These are phyloP conservation scores for Xylaria polymorpha DNA, from an alignment of 2,329 filamentous ascomycete genomes.

Conservation along the genomic window DNA sequence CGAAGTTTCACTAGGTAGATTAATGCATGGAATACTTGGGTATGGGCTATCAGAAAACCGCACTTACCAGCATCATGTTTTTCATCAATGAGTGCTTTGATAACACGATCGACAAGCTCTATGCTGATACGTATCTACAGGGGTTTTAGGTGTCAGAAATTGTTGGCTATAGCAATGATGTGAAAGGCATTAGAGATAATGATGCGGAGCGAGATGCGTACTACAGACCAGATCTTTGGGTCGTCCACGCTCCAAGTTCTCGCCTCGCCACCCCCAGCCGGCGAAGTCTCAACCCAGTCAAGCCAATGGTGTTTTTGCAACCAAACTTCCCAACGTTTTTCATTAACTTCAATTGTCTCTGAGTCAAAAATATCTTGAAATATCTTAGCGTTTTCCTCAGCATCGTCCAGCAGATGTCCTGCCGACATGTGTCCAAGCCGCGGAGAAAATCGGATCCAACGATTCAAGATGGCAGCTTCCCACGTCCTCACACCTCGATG, in stretches of 20 bases:
- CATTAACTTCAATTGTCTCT: constrained; percentile 21
- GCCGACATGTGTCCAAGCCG: constrained; percentile 10
- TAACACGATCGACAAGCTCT: constrained; percentile 23
- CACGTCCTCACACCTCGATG: constrained; percentile 10
- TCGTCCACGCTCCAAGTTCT: constrained; percentile 26
- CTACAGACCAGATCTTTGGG: constrained; percentile 12
- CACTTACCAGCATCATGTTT: constrained; percentile 22
- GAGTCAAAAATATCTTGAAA: neutral
- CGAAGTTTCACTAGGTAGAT: neutral
- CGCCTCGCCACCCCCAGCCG: neutral
- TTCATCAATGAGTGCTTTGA: constrained; percentile 27
- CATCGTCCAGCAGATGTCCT: constrained; percentile 15
- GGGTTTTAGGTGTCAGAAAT: neutral
- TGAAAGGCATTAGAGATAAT: neutral
- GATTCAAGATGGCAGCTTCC: constrained; percentile 13
- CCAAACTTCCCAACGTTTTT: constrained; percentile 21
- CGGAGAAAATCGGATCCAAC: constrained; percentile 21
- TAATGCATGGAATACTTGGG: neutral
- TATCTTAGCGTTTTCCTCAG: neutral
- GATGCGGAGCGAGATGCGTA: neutral
- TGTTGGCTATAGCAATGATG: neutral
- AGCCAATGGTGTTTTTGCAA: constrained; percentile 25
- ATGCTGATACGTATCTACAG: constrained; percentile 6
- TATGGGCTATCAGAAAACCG: neutral
- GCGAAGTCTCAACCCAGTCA: constrained; percentile 18